phyloP scores from a whole-genome alignment of 2,329 filamentous ascomycete species.

The Penicillium sp. region DNA sequence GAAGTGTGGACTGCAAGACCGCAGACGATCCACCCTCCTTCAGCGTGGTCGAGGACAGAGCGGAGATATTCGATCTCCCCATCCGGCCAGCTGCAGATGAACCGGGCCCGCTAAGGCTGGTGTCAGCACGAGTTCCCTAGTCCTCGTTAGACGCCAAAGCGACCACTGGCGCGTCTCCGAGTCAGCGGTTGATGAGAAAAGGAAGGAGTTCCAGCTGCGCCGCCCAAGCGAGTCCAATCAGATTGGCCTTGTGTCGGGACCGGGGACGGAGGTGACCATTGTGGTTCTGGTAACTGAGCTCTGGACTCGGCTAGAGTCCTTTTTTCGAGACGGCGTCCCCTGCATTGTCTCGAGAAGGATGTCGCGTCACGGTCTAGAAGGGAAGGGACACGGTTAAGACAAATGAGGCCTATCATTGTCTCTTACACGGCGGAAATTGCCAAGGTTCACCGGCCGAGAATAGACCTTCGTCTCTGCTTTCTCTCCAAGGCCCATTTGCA shows the following conservation, averaged over 20 bases:
- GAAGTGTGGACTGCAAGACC: neutral
- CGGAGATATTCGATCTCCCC: slow-evolving; percentile 12
- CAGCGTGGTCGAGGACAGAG: neutral
- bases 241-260: too few species aligned
- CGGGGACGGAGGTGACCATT: neutral
- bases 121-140: slow-evolving; percentile 2
- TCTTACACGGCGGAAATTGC: too few species aligned
- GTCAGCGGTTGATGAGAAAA: neutral
- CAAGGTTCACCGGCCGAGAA: slow-evolving; percentile 3
- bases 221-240: too few species aligned
- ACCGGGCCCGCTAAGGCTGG: slow-evolving; percentile 8
- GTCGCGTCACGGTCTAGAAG: too few species aligned
- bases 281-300: too few species aligned
- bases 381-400: too few species aligned
- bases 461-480: too few species aligned
- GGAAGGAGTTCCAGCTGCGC: neutral
- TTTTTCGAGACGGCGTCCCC: too few species aligned
- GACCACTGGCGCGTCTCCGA: slow-evolving; percentile 1
- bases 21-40: slow-evolving; percentile 9
- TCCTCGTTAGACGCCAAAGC: slow-evolving; percentile 10
- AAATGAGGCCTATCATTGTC: too few species aligned
- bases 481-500: too few species aligned
- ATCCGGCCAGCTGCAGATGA: slow-evolving; percentile 22
- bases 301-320: too few species aligned
- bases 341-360: too few species aligned